Base-by-base conservation (phyloP, 2,329 filamentous ascomycete genomes). In the Coniella vitis region DNA sequence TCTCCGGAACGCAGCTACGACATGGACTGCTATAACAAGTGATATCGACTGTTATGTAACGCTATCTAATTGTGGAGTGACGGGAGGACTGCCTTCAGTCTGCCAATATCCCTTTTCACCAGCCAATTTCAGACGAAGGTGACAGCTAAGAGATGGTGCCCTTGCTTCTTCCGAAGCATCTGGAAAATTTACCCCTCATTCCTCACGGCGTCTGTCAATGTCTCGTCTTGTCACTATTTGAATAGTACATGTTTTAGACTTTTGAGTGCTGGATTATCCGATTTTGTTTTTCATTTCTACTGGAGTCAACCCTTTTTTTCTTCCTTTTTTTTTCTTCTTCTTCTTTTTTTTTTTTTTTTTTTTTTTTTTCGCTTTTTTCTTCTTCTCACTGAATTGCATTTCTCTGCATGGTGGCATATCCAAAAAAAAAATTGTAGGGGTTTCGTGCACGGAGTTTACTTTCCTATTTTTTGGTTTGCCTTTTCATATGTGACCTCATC, bases 391-490 rank as follows among this genome's bases (percentile, higher is more conserved):
- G 8, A 35, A 38, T 16, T 25, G 12, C 21, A 29, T 38, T 38
- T 19, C 32, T n/a, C 39, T 38, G 51, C 51, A 51, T 53, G 44
- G 45, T 34, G 44, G 40, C 39, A 38, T 34, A 43, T 19, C 20
- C 16, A 29, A 14, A 39, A 22, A 47, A 40, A 29, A 35, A 22
- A 41, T 35, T 29, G 37, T 37, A 21, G 19, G 43, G 55, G 45
- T 56, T 46, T 54, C 52, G 56, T 51, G 55, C 7, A 2, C 19
- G 20, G 37, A 29, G 25, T 29, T 29, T 10, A 5, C 10, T 29
- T 5, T 22, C 12, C 3, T 25, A 7, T 19, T 38, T 9, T 55
- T 34, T 56, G 52, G 45, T 53, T 54, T 56, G 46, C 29, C 37
- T 42, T 19, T 47, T 51, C 39, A 39, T 38, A 31, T 38, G 14